These are phyloP conservation scores for Arachnomyces sp. DNA, from an alignment of 2,329 filamentous ascomycete genomes.

Conservation along the genomic window DNA sequence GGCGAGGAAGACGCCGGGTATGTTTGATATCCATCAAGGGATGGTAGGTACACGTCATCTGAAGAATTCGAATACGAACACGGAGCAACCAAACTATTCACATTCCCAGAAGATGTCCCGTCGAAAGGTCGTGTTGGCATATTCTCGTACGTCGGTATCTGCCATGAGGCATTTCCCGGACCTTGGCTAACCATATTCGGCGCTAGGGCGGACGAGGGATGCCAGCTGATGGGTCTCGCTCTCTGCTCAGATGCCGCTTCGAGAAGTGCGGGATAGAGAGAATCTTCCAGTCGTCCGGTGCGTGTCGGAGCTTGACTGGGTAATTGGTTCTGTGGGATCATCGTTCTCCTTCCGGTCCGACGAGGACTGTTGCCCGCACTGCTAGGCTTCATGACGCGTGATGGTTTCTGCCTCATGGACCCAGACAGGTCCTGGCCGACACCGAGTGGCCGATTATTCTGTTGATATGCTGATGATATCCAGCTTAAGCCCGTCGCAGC, in stretches of 20 bases:
- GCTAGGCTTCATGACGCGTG: conserved; percentile 54
- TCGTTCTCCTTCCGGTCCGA: conserved; percentile 42
- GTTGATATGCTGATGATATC: conserved; percentile 15
- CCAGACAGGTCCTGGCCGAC: conserved; percentile 38
- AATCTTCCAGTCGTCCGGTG: conserved; percentile 32
- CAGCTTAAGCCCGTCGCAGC: conserved; percentile 22
- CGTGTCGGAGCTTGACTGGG: conserved; percentile 31
- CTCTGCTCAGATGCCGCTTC: conserved; percentile 33
- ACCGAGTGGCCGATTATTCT: conserved; percentile 18
- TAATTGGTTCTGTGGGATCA: conserved; percentile 30
- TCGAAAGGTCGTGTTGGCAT: too few relatives aligned
- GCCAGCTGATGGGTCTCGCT: conserved; percentile 66
- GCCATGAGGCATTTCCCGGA: conserved; percentile 2
- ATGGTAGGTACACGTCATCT: too few relatives aligned
- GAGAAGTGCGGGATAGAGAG: conserved; percentile 37
- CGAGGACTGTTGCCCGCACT: conserved; percentile 65
- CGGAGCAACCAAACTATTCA: too few relatives aligned
- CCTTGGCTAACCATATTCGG: conserved; percentile 22
- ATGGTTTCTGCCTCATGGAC: conserved; percentile 44
- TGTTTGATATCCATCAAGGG: too few relatives aligned
- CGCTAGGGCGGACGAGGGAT: conserved; percentile 52
- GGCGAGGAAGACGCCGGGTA: too few relatives aligned
- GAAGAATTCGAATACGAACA: too few relatives aligned
- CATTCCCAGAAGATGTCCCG: too few relatives aligned
- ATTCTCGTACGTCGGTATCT: too few relatives aligned